These are phyloP conservation scores for Monosporascus sp. DNA, from an alignment of 2,329 filamentous ascomycete species.

Conservation along the genomic window DNA sequence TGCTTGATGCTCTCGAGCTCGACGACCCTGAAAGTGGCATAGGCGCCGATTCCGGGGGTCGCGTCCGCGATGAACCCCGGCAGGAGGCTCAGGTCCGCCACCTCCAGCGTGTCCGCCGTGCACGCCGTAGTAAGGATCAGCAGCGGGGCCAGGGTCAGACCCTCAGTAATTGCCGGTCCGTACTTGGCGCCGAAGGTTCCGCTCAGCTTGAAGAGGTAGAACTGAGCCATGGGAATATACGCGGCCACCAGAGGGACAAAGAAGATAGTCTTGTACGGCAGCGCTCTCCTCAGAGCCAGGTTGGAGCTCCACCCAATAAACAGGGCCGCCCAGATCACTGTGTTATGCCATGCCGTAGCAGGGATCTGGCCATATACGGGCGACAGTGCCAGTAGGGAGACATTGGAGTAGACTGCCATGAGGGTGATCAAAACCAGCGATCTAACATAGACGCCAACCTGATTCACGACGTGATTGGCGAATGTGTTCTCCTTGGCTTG, in stretches of 20 bases:
- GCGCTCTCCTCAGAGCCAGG: constrained; percentile 44
- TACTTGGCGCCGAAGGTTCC: constrained; percentile 59
- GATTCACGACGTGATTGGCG: constrained; percentile 29
- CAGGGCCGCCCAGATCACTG: constrained; percentile 59
- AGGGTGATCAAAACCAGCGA: constrained; percentile 45
- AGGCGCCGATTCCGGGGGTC: constrained; percentile 61
- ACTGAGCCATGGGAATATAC: constrained; percentile 70
- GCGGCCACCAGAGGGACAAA: constrained; percentile 70
- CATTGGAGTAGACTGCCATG: constrained; percentile 60
- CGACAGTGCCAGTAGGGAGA: constrained; percentile 71
- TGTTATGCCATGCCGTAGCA: constrained; percentile 65
- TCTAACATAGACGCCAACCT: constrained; percentile 37
- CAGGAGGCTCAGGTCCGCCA: constrained; percentile 50
- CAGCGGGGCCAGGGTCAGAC: constrained; percentile 66
- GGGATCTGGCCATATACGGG: constrained; percentile 88
- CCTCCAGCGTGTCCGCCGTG: constrained; percentile 61
- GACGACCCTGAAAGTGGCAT: constrained; percentile 55
- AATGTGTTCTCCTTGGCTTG: constrained; percentile 27
- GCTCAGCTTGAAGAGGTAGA: constrained; percentile 64
- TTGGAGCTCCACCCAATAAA: constrained; percentile 71
- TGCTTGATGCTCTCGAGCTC: constrained; percentile 36
- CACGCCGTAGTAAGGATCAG: constrained; percentile 59
- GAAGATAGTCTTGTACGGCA: constrained; percentile 44
- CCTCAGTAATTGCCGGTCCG: constrained; percentile 73
- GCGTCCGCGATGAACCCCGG: constrained; percentile 58